Evolutionary conservation across 768 basidiomycete species (phyloP).

Genomic region (Phanerodontia chrysosporium): DNA sequence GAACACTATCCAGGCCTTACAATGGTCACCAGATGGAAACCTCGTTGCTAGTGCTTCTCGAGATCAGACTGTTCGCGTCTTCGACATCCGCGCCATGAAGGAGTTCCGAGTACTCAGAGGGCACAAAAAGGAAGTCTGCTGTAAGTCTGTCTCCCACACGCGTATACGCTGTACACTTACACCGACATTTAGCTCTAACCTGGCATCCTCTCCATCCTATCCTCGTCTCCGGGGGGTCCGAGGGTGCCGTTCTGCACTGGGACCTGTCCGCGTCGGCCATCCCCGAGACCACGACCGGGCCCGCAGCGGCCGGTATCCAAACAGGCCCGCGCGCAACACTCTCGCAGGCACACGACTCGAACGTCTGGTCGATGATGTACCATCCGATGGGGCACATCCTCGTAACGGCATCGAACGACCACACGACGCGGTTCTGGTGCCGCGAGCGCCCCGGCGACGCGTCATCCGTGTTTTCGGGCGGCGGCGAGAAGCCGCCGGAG

Average conservation of each 20-base stretch:
- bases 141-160: conserved; percentile 42
- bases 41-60: conserved; percentile 91
- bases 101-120: conserved; percentile 89
- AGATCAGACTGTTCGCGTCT: conserved; percentile 92
- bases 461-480: conserved; percentile 70
- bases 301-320: conserved; percentile 16
- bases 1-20: conserved; percentile 89
- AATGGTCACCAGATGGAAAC: conserved; percentile 95
- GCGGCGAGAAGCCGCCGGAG: conserved; percentile 83
- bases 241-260: conserved; percentile 94
- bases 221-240: conserved; percentile 90
- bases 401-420: conserved; percentile 93
- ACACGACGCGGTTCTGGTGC: conserved; percentile 98
- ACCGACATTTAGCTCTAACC: conserved; percentile 58
- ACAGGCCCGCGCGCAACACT: conserved; percentile 74
- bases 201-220: conserved; percentile 96
- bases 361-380: conserved; percentile 93
- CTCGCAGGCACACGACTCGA: conserved; percentile 96
- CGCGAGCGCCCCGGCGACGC: conserved; percentile 86
- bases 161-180: not conserved
- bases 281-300: conserved; percentile 39
- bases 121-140: conserved; percentile 98
- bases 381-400: conserved; percentile 96
- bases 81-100: conserved; percentile 98
- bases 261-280: conserved; percentile 64